Percentiles rank a stretch among this genome's conserved stretches.
Evolutionary conservation across 371 early-diverging fungal genomes (phyloP).

Genomic region (Mortierella sp.): DNA sequence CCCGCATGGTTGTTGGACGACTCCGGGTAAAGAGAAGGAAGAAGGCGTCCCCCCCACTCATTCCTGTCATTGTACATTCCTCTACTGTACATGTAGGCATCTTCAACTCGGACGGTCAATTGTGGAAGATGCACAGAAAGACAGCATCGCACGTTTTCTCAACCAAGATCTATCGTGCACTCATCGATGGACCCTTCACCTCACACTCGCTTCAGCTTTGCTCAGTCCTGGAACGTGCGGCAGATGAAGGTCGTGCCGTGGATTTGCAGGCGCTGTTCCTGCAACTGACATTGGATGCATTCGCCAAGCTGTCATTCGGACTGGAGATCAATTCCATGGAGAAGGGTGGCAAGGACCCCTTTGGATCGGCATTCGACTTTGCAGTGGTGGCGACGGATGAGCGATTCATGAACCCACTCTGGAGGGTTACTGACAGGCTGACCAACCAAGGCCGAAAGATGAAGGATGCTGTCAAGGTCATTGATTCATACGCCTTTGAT

Average conservation of each 20-base stretch:
- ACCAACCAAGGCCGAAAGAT: constrained; percentile 37
- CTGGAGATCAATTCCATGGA: constrained; percentile 29
- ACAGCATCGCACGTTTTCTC: constrained; percentile 75
- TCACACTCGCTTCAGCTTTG: constrained; percentile 31
- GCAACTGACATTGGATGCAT: constrained; percentile 68
- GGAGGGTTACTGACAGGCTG: constrained; percentile 58
- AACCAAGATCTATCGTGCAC: constrained; percentile 77
- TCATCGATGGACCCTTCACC: constrained; percentile 60
- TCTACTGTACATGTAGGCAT: no score
- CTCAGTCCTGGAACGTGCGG: constrained; percentile 52
- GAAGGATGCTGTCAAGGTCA: constrained; percentile 56
- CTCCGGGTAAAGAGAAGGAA: neutral
- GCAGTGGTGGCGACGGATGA: constrained; percentile 56
- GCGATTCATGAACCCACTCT: constrained; percentile 64
- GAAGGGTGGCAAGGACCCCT: constrained; percentile 27
- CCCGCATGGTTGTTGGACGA: neutral
- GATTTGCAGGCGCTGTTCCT: constrained; percentile 72
- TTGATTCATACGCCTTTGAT: constrained; percentile 61
- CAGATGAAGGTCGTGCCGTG: constrained; percentile 45
- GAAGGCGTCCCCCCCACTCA: neutral
- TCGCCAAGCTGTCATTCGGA: constrained; percentile 58
- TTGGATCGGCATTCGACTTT: constrained; percentile 62
- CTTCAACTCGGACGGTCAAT: constrained; percentile 74
- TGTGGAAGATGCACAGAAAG: constrained; percentile 77
- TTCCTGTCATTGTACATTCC: neutral